Conservation (phyloP, 306 rosid genomes). For the Citrullus amarus region DNA sequence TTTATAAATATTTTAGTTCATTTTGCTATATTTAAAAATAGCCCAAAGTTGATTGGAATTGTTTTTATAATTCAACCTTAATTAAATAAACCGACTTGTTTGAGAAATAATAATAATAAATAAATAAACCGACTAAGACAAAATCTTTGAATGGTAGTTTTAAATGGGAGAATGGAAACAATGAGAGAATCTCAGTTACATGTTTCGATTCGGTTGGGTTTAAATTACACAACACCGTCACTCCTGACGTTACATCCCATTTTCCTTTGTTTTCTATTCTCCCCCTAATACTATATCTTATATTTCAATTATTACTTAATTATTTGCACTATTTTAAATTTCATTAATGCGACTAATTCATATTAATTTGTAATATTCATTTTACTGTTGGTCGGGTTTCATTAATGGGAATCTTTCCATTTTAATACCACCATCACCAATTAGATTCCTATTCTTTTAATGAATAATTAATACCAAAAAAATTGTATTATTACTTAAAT, state of each 20-base stretch:
- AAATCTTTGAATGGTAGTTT: too few relatives aligned
- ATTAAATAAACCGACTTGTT: too few relatives aligned
- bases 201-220: not conserved
- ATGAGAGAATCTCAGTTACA: not conserved
- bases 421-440: not conserved
- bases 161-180: not conserved
- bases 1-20: too few relatives aligned
- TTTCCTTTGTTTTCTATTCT: not conserved
- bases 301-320: not conserved
- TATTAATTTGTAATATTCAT: not conserved
- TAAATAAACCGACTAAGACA: not conserved
- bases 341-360: not conserved
- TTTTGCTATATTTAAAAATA: too few relatives aligned
- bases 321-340: not conserved
- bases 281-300: not conserved
- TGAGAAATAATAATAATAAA: too few relatives aligned
- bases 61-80: too few relatives aligned
- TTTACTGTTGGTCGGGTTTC: not conserved
- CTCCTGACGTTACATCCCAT: not conserved
- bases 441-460: not conserved
- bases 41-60: too few relatives aligned
- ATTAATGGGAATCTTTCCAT: not conserved
- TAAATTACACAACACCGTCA: not conserved
- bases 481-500: not conserved
- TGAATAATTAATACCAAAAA: not conserved